These are phyloP conservation scores for Styphnolobium japonicum DNA, from an alignment of 306 rosid genomes.

Conservation along the genomic window DNA sequence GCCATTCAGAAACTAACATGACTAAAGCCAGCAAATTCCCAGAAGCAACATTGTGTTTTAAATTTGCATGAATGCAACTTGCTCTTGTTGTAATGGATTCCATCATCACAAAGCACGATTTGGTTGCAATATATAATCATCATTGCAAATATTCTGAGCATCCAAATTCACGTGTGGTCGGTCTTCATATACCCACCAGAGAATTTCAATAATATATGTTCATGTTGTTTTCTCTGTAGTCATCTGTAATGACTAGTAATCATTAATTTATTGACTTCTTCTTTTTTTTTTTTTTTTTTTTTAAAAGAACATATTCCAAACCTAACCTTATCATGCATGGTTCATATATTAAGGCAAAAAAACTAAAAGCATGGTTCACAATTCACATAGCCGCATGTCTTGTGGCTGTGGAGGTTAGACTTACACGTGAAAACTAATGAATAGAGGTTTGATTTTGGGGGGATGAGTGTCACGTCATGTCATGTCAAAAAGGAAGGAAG, in stretches of 20 bases:
- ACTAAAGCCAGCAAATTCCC: constrained; percentile 25
- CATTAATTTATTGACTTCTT: neutral
- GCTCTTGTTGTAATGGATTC: constrained; percentile 32
- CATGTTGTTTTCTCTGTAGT: neutral
- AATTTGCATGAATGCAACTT: constrained; percentile 31
- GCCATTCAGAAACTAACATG: neutral
- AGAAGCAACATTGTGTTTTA: constrained; percentile 13
- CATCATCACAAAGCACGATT: constrained; percentile 35
- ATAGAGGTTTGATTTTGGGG: neutral
- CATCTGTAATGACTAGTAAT: neutral
- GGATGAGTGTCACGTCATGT: neutral
- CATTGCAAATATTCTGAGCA: constrained; percentile 19
- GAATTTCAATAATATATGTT: constrained; percentile 8
- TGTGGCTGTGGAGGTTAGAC: neutral
- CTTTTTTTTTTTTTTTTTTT: neutral
- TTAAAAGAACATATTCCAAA: no score
- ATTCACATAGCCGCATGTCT: neutral
- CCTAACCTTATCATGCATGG: no score
- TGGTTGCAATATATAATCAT: constrained; percentile 24
- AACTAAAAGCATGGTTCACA: no score
- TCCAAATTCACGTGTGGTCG: constrained; percentile 29
- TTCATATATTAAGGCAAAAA: no score
- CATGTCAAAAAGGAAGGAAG: neutral
- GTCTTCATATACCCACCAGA: constrained; percentile 24
- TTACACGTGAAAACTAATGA: neutral